Percentiles rank a stretch among this genome's conserved stretches.
Conservation (phyloP, 371 early-diverging fungal genomes). For the Apophysomyces ossiformis region DNA sequence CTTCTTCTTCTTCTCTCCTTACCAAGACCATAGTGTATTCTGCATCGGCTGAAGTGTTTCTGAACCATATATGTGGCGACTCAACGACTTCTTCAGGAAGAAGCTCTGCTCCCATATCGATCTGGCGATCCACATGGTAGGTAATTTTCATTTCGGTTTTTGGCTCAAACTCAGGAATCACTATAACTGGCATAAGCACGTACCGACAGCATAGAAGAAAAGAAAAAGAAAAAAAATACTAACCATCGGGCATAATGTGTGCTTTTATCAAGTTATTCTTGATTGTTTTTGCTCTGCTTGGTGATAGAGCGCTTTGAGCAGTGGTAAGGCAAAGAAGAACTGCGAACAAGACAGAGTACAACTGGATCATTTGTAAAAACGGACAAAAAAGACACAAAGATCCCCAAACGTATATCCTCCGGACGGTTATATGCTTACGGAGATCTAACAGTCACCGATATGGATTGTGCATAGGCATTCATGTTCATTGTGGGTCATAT, state of each 20-base stretch:
- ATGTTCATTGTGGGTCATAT: not conserved
- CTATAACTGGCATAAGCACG: not conserved
- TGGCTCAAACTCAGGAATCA: constrained; percentile 23
- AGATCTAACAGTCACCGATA: not conserved
- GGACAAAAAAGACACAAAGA: not conserved
- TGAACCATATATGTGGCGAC: constrained; percentile 27
- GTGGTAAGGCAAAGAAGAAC: not conserved
- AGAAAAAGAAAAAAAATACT: not conserved
- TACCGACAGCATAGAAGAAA: not conserved
- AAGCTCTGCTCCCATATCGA: constrained; percentile 14
- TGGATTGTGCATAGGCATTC: constrained; percentile 9
- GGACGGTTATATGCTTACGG: not conserved
- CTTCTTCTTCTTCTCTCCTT: not conserved
- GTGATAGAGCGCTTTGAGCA: not conserved
- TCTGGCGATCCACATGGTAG: constrained; percentile 19
- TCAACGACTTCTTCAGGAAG: constrained; percentile 16
- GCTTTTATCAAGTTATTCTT: constrained; percentile 15
- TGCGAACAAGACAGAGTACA: not conserved
- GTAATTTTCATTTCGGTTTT: constrained; percentile 24
- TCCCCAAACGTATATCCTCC: not conserved
- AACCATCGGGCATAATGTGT: constrained; percentile 24
- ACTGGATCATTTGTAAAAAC: not conserved
- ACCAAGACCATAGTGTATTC: constrained; percentile 28
- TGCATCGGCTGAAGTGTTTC: constrained; percentile 11
- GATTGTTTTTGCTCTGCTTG: not conserved